Base-by-base conservation (phyloP, 805 yeast genomes). In the Yarrowia deformans region DNA sequence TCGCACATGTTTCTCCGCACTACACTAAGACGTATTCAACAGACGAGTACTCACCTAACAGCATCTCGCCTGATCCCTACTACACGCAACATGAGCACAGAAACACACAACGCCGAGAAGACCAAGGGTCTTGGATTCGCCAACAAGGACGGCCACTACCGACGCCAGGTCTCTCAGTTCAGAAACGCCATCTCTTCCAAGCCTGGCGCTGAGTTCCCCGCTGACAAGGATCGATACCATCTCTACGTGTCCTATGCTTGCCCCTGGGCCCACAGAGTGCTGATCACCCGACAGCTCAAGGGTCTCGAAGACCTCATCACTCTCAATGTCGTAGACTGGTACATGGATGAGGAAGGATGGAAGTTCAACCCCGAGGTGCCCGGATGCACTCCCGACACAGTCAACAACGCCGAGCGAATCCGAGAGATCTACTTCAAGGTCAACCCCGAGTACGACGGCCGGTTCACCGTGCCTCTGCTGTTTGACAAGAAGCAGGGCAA, bases 221-320 rank as follows among this genome's bases (percentile, higher is more conserved):
- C 97, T 5, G 97, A 92, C 75, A 83, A 84, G 56, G 86, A 86
- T 70, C 84, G 99, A 74, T 94, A 94, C 77, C 97, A 93, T 79
- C 83, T 93, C 69, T 93, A 90, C 74, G 97, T 92, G 12, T 89
- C 95, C 0, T 82, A 84, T 61, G 97, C 97, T 1, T 94, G 99
- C 79, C 98, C 99, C 4, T 94, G 98, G 93, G 98, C 98, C 0
- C 97, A 91, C 76, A 84, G 98, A 71, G 87, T 93, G 0, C 81
- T 93, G 70, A 88, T 92, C 67, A 83, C 88, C 2, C 81, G 97
- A 68, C 79, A 84, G 13, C 81, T 94, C 71, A 92, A 93, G 80
- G 97, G 97, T 0, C 78, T 90, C 63, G 77, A 81, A n/a, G 82
- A 81, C 68, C 75, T 81, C 45, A 82, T 82, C 68, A 75, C 80